Base-by-base conservation (phyloP, 768 basidiomycete species). In the Amanita pallidorosea region DNA sequence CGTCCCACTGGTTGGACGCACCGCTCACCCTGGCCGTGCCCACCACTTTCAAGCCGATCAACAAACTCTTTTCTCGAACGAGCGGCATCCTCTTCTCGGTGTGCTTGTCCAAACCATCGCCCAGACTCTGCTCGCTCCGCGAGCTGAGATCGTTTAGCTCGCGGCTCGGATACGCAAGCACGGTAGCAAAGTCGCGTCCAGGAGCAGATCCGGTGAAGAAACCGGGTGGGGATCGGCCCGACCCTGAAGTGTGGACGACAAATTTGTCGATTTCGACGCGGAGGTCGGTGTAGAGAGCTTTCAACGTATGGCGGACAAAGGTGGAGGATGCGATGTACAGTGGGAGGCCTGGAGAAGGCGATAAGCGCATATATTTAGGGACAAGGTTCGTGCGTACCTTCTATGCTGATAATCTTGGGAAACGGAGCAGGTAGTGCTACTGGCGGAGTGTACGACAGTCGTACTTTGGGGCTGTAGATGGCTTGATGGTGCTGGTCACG, bases 291-390 rank as follows among this genome's bases (percentile, higher is more conserved):
- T 87, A 88, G 13, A 89, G 63, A 11, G 88, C 81, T 59, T 80
- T 85, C 61, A 90, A 74, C 4, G 87, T 84, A 54, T 84, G 85
- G 17, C 83, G 74, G 17, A 88, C 66, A 55, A 88, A 76, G 2
- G 75, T 74, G 2, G 85, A 79, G 0, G 85, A 85, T 1, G 83
- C 76, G 53, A 81, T 70, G 64, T 89, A 90, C 27, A 89, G 57
- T 7, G 81, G 77, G 3, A 85, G 61, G n/a, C 88, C 85, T 87
- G 55, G 6, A 15, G 8, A 23, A 34, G 15, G 13, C 23, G 49
- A 45, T 5, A 40, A 55, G 7, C 47, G 42, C 37, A n/a, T 23
- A 12, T 9, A 31, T 31, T 31, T 1, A 9, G 8, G 6, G 7
- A 5, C 18, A 11, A 41, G n/a, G 15, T 20, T 29, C 2, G 37